Evolutionary conservation across 768 basidiomycete genomes (phyloP), one percentile per base, ranked within the genome.

Genomic region (Tulasnella sp.): DNA sequence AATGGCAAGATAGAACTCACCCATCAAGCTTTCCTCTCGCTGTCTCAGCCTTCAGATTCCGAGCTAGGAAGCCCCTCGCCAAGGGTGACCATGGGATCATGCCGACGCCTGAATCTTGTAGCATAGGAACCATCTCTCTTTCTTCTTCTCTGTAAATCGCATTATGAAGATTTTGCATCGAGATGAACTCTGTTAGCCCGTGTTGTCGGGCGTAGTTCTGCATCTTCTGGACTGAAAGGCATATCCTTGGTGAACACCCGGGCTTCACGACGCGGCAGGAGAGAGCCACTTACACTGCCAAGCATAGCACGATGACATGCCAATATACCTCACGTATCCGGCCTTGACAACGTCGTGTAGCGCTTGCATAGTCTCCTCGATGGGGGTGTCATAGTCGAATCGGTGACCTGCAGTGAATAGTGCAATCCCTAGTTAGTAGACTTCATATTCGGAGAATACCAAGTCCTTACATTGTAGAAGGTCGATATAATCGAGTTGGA

Each of bases 301-400:
- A 9, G 86, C 85, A 80, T 81, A 84, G 78, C 85, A 85, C 39
- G 82, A 83, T 71, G 79, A 80, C 85, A 85, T 85, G 40, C 86
- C 86, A 79, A 87, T 86, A 81, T 87, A 88, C 29, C 86, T 84
- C 51, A 86, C 87, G 69, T 86, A 85, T 5, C 88, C 88, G 5
- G 85, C 85, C 79, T 87, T 84, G n/a, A 88, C 87, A 23, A 88
- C 84, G 78, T 88, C 88, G 75, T 88, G 86, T 20, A 88, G 83
- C 37, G 88, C 87, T 83, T 86, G 84, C 87, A 88, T 88, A 81
- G 84, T 85, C 81, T 86, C 86, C 75, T 85, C 85, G 85, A 88
- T 87, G 1, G 88, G 87, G 0, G 88, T 88, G 29, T 88, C 85
- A 9, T 82, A 75, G 80, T 89, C 88, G 74, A 88, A 88, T 29